phyloP scores from a whole-genome alignment of 2,329 filamentous ascomycete genomes.

The Leptographium flavum region DNA sequence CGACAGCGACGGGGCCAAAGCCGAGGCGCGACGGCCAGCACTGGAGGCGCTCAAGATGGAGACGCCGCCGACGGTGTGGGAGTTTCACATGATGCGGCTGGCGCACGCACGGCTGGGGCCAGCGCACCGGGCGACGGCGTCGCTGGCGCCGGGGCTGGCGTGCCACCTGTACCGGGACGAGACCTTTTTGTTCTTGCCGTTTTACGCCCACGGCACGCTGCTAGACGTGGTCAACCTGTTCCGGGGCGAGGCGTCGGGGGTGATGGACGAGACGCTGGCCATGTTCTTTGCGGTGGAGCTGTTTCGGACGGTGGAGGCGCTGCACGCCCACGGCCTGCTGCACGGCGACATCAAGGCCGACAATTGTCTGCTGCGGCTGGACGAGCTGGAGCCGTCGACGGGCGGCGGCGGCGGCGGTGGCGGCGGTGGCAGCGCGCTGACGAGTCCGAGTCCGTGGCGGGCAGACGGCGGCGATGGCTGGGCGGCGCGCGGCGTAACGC shows the following conservation, averaged over 20 bases:
- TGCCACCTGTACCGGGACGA: slow-evolving; percentile 87
- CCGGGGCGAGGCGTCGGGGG: slow-evolving; percentile 52
- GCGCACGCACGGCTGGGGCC: slow-evolving; percentile 63
- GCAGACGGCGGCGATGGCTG: slow-evolving; percentile 66
- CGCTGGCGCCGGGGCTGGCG: slow-evolving; percentile 72
- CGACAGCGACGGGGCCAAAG: slow-evolving; percentile 26
- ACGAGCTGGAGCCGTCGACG: slow-evolving; percentile 32
- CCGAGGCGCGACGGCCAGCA: slow-evolving; percentile 33
- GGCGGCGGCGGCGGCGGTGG: slow-evolving; percentile 23
- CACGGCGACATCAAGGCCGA: slow-evolving; percentile 94
- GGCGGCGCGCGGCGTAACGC: slow-evolving; percentile 61
- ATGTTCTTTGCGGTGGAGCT: slow-evolving; percentile 96
- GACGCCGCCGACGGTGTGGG: slow-evolving; percentile 76
- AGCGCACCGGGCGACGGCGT: slow-evolving; percentile 56
- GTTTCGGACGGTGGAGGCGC: slow-evolving; percentile 73
- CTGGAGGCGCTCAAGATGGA: slow-evolving; percentile 94
- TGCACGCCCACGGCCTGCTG: slow-evolving; percentile 66
- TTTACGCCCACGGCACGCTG: slow-evolving; percentile 76
- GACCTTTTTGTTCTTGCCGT: slow-evolving; percentile 78
- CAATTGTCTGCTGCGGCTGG: slow-evolving; percentile 82
- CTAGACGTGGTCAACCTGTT: slow-evolving; percentile 90
- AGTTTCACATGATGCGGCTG: slow-evolving; percentile 88
- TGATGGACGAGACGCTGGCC: slow-evolving; percentile 78
- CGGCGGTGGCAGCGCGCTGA: no score
- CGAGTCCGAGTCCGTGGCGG: slow-evolving; percentile 53